Base-by-base conservation (phyloP, 2,329 filamentous ascomycete species). In the Triangularia setosa region DNA sequence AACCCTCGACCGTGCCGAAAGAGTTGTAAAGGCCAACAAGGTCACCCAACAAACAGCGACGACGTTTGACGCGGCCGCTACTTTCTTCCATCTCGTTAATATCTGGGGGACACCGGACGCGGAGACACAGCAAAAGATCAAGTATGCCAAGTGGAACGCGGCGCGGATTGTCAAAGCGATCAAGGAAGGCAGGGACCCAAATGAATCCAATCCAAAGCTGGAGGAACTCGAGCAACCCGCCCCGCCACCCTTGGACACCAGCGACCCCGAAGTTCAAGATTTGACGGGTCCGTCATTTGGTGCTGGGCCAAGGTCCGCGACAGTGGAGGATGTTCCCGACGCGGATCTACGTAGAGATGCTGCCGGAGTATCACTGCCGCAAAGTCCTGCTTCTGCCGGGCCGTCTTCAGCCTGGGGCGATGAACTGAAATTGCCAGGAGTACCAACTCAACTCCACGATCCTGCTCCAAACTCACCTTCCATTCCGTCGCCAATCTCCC, bases 121-220 rank as follows among this genome's bases (percentile, higher is more conserved):
- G 0, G 93, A 98, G 73, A 87, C 89, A 21, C 83, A 87, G 44
- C 86, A 92, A 62, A 98, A 97, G 81, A 92, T 94, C 78, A 97
- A 96, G 76, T 99, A 92, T 75, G 93, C 94, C 52, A 99, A 98
- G 77, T 99, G 92, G 84, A 96, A 98, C 75, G 93, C 94, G 1
- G 81, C 94, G 35, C 87, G 95, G 64, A 99, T 99, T 73, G 83
- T 91, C 16, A 97, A 92, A 77, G 95, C 95, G 11, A 85, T 97
- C 72, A 95, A 93, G 73, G 91, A 93, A 48, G 93, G 93, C 61
- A 89, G 91, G 69, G 93, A 99, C 73, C 95, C 95, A 2, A 99
- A 99, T 76, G 87, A 90, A 62, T 90, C 91, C 7, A 98, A 98
- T 73, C 94, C 94, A 0, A 86, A 86, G 63, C 82, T 79, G 4